Percentiles rank a stretch among this genome's conserved stretches.
phyloP scores from a whole-genome alignment of 345 rosid species.

The Aquilaria sinensis region DNA sequence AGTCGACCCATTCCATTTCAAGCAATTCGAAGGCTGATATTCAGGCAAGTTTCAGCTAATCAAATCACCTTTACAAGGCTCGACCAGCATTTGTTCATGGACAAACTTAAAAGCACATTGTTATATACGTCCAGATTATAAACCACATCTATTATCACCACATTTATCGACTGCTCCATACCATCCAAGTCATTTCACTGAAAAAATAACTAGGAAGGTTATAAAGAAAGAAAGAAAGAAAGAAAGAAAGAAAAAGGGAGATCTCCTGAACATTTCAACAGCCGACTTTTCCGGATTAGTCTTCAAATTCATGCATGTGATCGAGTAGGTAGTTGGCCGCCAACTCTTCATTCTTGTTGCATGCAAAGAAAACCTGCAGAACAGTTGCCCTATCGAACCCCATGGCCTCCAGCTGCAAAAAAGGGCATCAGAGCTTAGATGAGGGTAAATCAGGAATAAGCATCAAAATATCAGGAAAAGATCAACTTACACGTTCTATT shows the following conservation, averaged over 20 bases:
- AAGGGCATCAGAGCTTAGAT: not conserved
- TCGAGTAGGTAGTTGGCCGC: constrained; percentile 94
- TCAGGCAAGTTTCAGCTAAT: too few species aligned
- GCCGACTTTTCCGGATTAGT: constrained; percentile 30
- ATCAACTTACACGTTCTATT: constrained; percentile 65
- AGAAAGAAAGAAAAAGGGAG: constrained; percentile 8
- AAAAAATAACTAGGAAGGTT: too few species aligned
- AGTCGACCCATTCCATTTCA: too few species aligned
- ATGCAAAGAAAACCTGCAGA: constrained; percentile 81
- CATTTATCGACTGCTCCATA: too few species aligned
- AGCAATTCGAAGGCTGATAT: too few species aligned
- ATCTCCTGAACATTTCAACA: constrained; percentile 7
- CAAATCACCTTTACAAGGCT: too few species aligned
- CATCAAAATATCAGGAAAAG: not conserved
- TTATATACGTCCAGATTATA: too few species aligned
- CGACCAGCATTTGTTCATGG: too few species aligned
- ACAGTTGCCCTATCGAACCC: constrained; percentile 78
- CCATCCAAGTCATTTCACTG: too few species aligned
- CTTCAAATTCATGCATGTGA: constrained; percentile 88
- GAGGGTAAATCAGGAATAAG: not conserved
- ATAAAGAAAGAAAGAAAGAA: not conserved
- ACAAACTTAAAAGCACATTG: too few species aligned
- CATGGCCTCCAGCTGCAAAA: constrained; percentile 78
- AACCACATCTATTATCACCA: too few species aligned
- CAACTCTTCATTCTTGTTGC: constrained; percentile 92